These are phyloP conservation scores for Stemphylium lycopersici DNA, from an alignment of 2,329 filamentous ascomycete genomes.

Conservation along the genomic window DNA sequence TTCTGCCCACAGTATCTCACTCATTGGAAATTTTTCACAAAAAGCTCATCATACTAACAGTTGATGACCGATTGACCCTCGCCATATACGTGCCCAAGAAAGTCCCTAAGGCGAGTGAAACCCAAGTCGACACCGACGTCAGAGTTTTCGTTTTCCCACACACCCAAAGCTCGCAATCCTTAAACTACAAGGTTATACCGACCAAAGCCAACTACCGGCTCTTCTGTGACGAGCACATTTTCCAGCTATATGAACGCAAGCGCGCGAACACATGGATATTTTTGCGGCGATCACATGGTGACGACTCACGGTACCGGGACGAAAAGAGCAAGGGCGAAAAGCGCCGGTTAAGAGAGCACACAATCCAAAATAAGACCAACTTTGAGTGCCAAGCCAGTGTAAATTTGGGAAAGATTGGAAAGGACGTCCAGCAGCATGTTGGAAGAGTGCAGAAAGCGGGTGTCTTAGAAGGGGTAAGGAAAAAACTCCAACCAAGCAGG, in stretches of 20 bases:
- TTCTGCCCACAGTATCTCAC: conserved; percentile 40
- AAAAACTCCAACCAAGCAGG: not conserved
- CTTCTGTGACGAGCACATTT: conserved; percentile 45
- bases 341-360: conserved; percentile 31
- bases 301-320: conserved; percentile 42
- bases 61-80: conserved; percentile 48
- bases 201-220: conserved; percentile 50
- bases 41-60: conserved; percentile 49
- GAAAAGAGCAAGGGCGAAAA: conserved; percentile 28
- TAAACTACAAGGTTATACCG: conserved; percentile 43
- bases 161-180: conserved; percentile 43
- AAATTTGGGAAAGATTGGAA: conserved; percentile 50
- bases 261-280: conserved; percentile 50
- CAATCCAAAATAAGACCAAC: conserved; percentile 33
- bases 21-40: conserved; percentile 48
- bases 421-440: conserved; percentile 46
- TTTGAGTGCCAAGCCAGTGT: conserved; percentile 46
- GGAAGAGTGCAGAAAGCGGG: conserved; percentile 47
- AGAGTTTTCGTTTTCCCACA: conserved; percentile 51
- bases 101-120: conserved; percentile 43
- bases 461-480: conserved; percentile 48
- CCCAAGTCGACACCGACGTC: conserved; percentile 42
- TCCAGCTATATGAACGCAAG: conserved; percentile 49
- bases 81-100: conserved; percentile 51
- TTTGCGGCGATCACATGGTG: conserved; percentile 35